A percentile compares a stretch with the other conserved stretches of the same genome.
Evolutionary conservation across 2,329 filamentous ascomycete genomes (phyloP).

Genomic region (Fusarium incarnatum): DNA sequence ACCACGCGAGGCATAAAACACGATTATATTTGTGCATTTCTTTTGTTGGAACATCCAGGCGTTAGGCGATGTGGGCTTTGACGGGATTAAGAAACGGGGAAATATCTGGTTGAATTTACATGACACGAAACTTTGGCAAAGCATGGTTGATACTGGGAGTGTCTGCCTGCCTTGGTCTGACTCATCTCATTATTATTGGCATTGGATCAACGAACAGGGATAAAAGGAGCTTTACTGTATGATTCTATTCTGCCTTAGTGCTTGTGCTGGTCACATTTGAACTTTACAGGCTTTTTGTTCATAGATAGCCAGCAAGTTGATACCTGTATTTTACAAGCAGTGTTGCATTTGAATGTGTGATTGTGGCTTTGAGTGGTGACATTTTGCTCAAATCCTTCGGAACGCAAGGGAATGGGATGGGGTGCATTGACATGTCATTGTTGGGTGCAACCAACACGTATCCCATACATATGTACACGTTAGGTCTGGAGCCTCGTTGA

Average conservation of each 20-base stretch:
- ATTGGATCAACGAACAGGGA: slow-evolving; percentile 21
- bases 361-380: neutral
- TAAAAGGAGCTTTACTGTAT: slow-evolving; percentile 12
- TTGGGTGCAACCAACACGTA: neutral
- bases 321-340: neutral
- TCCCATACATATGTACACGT: neutral
- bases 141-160: slow-evolving; percentile 16
- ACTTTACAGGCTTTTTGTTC: slow-evolving; percentile 20
- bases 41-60: slow-evolving; percentile 28
- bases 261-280: slow-evolving; percentile 43
- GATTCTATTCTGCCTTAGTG: slow-evolving; percentile 9
- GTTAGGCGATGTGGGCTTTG: slow-evolving; percentile 40
- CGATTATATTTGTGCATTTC: slow-evolving; percentile 11
- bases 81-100: slow-evolving; percentile 27
- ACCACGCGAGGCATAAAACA: slow-evolving; percentile 12
- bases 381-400: neutral
- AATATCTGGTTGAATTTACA: slow-evolving; percentile 26
- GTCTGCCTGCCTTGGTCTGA: neutral
- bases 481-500: neutral
- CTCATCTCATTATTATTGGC: slow-evolving; percentile 7
- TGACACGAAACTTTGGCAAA: slow-evolving; percentile 1
- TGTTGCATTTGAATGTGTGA: neutral
- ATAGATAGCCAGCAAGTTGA: slow-evolving; percentile 33
- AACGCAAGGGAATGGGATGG: neutral
- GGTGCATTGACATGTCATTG: slow-evolving; percentile 4